Conservation (phyloP, 768 basidiomycete species). For the Tylopilus balloui region DNA sequence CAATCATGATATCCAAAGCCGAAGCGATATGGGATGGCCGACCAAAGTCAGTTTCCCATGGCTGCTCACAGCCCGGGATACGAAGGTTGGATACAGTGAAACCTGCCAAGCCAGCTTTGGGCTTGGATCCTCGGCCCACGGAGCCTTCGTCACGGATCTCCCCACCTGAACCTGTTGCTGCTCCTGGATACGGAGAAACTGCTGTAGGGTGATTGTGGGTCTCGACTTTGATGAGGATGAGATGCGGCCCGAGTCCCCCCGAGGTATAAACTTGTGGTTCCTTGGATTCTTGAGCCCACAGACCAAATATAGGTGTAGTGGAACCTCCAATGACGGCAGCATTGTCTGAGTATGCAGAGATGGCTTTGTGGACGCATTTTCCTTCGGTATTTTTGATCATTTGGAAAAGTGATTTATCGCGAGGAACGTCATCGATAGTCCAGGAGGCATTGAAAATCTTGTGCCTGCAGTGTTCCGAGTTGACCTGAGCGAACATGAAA, state of each 20-base stretch:
- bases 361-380: conserved; percentile 67
- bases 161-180: conserved; percentile 96
- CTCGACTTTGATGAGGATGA: conserved; percentile 94
- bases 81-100: conserved; percentile 93
- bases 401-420: conserved; percentile 78
- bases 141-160: conserved; percentile 98
- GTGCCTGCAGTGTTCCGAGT: conserved; percentile 99
- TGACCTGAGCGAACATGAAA: conserved; percentile 99
- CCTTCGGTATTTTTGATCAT: conserved; percentile 98
- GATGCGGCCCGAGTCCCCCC: conserved; percentile 61
- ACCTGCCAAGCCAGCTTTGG: conserved; percentile 91
- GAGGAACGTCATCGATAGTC: conserved; percentile 71
- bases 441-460: conserved; percentile 99
- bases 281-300: conserved; percentile 31
- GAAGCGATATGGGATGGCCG: conserved; percentile 88
- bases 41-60: conserved; percentile 96
- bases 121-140: conserved; percentile 90
- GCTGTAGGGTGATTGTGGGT: conserved; percentile 99
- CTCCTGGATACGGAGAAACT: conserved; percentile 97
- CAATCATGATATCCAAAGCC: conserved; percentile 94
- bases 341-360: conserved; percentile 97
- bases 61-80: conserved; percentile 86
- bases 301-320: conserved; percentile 68
- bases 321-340: conserved; percentile 86
- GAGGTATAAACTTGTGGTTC: conserved; percentile 48